Base-by-base conservation (phyloP, 495 filamentous ascomycete genomes). In the Penicillium nucicola region DNA sequence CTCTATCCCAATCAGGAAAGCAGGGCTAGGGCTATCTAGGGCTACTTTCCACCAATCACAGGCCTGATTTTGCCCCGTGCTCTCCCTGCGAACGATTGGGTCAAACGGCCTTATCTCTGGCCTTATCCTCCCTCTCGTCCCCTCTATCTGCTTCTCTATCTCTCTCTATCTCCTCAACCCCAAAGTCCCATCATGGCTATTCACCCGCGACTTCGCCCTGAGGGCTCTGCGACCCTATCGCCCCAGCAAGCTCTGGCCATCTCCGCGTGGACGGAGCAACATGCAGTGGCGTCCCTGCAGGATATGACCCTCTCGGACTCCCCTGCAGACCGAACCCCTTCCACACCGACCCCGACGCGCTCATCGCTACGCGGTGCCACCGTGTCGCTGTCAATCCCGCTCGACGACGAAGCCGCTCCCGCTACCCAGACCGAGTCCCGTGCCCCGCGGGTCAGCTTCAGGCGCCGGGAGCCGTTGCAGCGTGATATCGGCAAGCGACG, bases 401-500 rank as follows among this genome's bases (percentile, higher is more conserved):
- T 80, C 19, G 77, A 80, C 53, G 77, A 79, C 19, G 58, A 67
- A 4, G 45, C 43, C 3, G 51, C 33, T 13, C 53, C 63, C 14
- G 39, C 60, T 20, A 53, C 60, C 31, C 69, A 65, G 33, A 28
- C 7, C 56, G 57, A 67, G 42, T 43, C 53, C 11, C 58, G 56
- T 15, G 46, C 64, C 0, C 61, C 68, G 1, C 61, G 65, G 2
- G 65, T 71, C 45, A 64, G 48, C 22, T 74, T 74, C 50, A 68
- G 72, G 12, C 75, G 73, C 18, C 69, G 75, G 18, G 74, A 73
- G 48, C 74, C 75, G 17, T 50, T 82, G 20, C 75, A 77, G 17
- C 76, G 83, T 30, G 85, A 86, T 52, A 84, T 82, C 55, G 45
- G 82, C 51, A 84, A 83, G 61, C 70, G 82, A 14, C 81, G 92